Evolutionary conservation across 2,329 filamentous ascomycete species (phyloP).

Genomic region (Verticillium longisporum): DNA sequence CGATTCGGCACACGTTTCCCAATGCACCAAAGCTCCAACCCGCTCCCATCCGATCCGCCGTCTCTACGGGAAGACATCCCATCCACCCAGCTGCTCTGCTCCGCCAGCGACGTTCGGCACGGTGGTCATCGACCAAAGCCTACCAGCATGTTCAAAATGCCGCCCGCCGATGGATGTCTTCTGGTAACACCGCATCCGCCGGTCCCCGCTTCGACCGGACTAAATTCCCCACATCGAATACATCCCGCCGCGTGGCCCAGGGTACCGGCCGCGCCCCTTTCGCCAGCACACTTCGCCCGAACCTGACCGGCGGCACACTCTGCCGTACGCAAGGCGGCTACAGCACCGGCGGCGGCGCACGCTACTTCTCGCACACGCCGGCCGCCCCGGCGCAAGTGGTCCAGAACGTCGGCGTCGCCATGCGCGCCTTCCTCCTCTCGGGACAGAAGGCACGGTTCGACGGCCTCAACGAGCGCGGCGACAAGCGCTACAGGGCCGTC

Average conservation of each 20-base stretch:
- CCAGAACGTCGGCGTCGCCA: conserved; percentile 88
- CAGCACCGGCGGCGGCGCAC: conserved; percentile 61
- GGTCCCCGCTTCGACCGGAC: conserved; percentile 37
- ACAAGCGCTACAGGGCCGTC: conserved; percentile 75
- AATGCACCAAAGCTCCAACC: conserved; percentile 36
- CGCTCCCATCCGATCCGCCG: conserved; percentile 30
- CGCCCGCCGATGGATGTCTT: conserved; percentile 46
- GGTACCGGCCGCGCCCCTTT: conserved; percentile 77
- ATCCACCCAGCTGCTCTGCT: conserved; percentile 44
- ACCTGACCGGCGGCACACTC: conserved; percentile 80
- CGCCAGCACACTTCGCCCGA: conserved; percentile 80
- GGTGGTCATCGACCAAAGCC: conserved; percentile 41
- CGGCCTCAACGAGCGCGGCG: conserved; percentile 64
- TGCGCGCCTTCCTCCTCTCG: conserved; percentile 87
- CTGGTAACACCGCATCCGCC: conserved; percentile 20
- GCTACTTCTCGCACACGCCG: conserved; percentile 87
- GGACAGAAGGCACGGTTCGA: conserved; percentile 86
- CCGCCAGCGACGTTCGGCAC: conserved; percentile 36
- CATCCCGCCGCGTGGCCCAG: conserved; percentile 45
- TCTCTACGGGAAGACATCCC: conserved; percentile 36
- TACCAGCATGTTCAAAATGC: conserved; percentile 35
- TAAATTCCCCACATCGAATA: conserved; percentile 41
- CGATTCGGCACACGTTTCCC: conserved; percentile 45
- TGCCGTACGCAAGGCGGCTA: conserved; percentile 89
- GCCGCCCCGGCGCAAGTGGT: conserved; percentile 83